Conservation (phyloP, 495 filamentous ascomycete genomes). For the Trypethelium eluteriae region DNA sequence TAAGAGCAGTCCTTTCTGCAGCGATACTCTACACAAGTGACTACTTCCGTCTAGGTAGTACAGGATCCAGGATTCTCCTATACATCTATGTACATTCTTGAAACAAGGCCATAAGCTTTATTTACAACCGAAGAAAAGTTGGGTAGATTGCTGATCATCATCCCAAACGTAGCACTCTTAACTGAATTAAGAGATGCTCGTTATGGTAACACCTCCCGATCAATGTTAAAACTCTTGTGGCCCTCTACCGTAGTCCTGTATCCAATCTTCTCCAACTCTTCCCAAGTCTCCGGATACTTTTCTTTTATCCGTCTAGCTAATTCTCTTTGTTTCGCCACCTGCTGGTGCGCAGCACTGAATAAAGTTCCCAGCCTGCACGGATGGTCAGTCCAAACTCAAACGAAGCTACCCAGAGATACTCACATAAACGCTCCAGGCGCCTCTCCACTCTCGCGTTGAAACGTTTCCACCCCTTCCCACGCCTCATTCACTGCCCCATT, state of each 20-base stretch:
- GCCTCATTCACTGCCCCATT: constrained; percentile 60
- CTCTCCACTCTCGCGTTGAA: constrained; percentile 56
- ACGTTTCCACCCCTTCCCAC: constrained; percentile 48
- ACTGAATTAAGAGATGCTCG: not conserved
- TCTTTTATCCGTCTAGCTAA: constrained; percentile 64
- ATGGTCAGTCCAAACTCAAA: constrained; percentile 25
- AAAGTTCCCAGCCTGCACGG: constrained; percentile 55
- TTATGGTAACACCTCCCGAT: constrained; percentile 26
- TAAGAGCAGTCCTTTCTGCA: too few relatives aligned
- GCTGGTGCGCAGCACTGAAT: constrained; percentile 60
- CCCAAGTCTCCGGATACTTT: constrained; percentile 62
- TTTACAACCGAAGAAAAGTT: too few relatives aligned
- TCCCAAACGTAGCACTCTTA: too few relatives aligned
- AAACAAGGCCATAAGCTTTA: too few relatives aligned
- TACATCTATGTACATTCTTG: too few relatives aligned
- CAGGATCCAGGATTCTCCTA: too few relatives aligned
- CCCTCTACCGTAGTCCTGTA: constrained; percentile 17
- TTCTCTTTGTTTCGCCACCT: constrained; percentile 49
- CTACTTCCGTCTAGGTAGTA: too few relatives aligned
- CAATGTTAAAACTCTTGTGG: constrained; percentile 25
- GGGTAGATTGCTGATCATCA: too few relatives aligned
- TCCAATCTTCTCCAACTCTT: constrained; percentile 45
- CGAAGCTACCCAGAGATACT: constrained; percentile 36
- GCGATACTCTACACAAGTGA: too few relatives aligned
- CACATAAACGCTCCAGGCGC: constrained; percentile 61